Evolutionary conservation across 2,329 filamentous ascomycete species (phyloP), one percentile per base, ranked within the genome.

Genomic region (Exophiala phaeomuriformis): DNA sequence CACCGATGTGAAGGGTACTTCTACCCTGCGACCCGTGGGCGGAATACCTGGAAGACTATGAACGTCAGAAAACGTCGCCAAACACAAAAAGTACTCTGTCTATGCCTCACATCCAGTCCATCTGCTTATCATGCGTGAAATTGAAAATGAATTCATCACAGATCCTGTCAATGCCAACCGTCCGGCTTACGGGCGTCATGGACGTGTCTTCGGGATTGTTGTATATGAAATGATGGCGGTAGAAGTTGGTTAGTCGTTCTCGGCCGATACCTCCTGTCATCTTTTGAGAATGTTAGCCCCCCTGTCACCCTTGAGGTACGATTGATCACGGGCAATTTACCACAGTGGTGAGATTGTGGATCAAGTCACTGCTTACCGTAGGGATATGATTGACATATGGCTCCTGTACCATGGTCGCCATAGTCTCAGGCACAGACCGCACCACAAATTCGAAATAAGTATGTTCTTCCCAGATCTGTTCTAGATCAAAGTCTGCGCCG

Each of bases 341-440:
- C n/a, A n/a, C n/a, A n/a, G n/a, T n/a, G n/a, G n/a, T n/a, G n/a
- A n/a, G n/a, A n/a, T n/a, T n/a, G n/a, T n/a, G n/a, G 46, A 39
- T 29, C 37, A 2, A 52, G 30, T 3, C 62, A 77, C 72, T 10
- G 10, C 42, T 10, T 63, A 83, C 75, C 0, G 85, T 88, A 0
- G 85, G 83, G 1, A 89, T 75, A 64, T 90, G 84, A 64, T 90
- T 90, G 1, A 90, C 86, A 63, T 90, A 89, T 1, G 86, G 86
- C 66, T 88, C 81, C 45, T 83, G 75, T 1, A 89, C 85, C 86
- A 90, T 90, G 0, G 86, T 90, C n/a, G 75, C 76, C 86, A 90
- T 90, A 0, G 86, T 90, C 59, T 81, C 79, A 57, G 81, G 81
- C 0, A 88, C 85, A 1, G 80, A 80, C 7, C 85, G 77, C 51